Base-by-base conservation (phyloP, 495 filamentous ascomycete species). In the Xanthoparmelia taractica region DNA sequence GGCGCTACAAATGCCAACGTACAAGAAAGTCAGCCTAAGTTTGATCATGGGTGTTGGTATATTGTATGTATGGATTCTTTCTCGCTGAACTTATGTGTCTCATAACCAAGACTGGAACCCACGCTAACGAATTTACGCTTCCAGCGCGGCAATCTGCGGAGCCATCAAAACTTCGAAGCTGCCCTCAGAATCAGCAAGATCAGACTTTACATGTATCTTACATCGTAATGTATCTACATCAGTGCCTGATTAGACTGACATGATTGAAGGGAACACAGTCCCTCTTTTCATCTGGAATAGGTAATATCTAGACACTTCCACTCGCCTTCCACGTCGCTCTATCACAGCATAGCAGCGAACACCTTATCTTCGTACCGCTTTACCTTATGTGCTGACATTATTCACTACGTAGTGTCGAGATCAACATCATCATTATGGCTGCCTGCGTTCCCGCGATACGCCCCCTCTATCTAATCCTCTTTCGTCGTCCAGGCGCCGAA, bases 331-430 rank as follows among this genome's bases (percentile, higher is more conserved):
- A 23, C 4, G 17, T n/a, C 41, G n/a, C 41, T 10, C 6, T 25
- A 1, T 47, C 43, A 23, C 7, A 7, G 43, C 43, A 25, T 25
- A 10, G 43, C 20, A 25, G n/a, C 20, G n/a, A 47, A 47, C 43
- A 5, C 3, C 43, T 0, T 8, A 47, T 1, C 10, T 8, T 23
- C 43, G 43, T n/a, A 25, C 43, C 43, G 0, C n/a, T 25, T n/a
- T 11, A 4, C 8, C 10, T 11, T 1, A 47, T 25, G 7, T 5
- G 8, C n/a, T 47, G n/a, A 47, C 43, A 15, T 47, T 8, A 13
- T 47, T n/a, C n/a, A 10, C 43, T 2, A 62, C 50, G n/a, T n/a
- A 62, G 60, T 25, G 60, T 57, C 18, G 47, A 62, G 34, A 57
- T 62, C 27, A 55, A 56, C 36, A 23, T 57, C 36, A 34, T 62